Base-by-base conservation (phyloP, 2,329 filamentous ascomycete species). In the Calonectria naviculata region DNA sequence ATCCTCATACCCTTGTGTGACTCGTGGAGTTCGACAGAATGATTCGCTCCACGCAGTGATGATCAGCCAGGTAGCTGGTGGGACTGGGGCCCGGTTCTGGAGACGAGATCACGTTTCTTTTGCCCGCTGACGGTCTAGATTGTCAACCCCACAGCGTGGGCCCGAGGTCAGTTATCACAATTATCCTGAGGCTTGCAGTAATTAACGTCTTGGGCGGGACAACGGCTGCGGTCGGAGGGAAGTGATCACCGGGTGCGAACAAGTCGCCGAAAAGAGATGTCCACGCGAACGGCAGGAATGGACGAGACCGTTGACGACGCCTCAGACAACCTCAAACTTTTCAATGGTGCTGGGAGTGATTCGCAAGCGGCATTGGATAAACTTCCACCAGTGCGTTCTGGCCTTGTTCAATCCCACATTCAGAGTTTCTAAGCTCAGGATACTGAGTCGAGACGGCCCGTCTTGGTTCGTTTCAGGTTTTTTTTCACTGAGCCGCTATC, bases 21-120 rank as follows among this genome's bases (percentile, higher is more conserved):
- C 52, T 49, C n/a, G 38, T 38, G 60, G 67, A 46, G 52, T 36
- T 58, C 26, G 52, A 58, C 24, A 36, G n/a, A 38, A 28, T 24
- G 52, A 58, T 58, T 58, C 31, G 52, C 52, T 58, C 34, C 21
- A 24, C 21, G 34, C 7, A 24, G 13, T 24, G 31, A 58, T 36
- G 52, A 58, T 58, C 52, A 58, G 38, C 52, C 31, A 38, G 21
- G 13, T 36, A 38, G 21, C 21, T 36, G 31, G 52, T 58, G 52
- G 52, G 52, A 58, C 21, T n/a, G n/a, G 19, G 21, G 26, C 28
- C 47, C 47, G 29, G 29, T 26, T 10, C 34, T 58, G 52, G 52
- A 38, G 52, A 58, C 52, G 52, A 38, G 54, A 49, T 47, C 24
- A 38, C 54, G 21, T 52, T 67, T 54, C 54, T 66, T 58, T 61